phyloP scores from a whole-genome alignment of 2,329 filamentous ascomycete genomes.

The Graphilbum ipis-grandicollis region DNA sequence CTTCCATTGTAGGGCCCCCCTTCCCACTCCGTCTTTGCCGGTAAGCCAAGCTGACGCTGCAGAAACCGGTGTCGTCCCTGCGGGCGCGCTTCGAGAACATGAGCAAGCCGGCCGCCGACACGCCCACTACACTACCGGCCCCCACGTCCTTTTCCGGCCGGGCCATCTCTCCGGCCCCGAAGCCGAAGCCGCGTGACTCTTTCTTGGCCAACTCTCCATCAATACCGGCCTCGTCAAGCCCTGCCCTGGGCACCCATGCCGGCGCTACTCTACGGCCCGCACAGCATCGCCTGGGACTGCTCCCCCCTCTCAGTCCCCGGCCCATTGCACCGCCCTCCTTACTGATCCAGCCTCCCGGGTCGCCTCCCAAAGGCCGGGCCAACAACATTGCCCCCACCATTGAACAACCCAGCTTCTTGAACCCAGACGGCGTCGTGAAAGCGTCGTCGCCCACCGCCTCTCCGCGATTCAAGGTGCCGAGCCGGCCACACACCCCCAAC shows the following conservation, averaged over 20 bases:
- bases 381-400: conserved; percentile 15
- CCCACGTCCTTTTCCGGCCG: conserved; percentile 12
- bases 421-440: conserved; percentile 25
- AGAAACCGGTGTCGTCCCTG: conserved; percentile 72
- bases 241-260: too few species aligned
- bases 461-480: conserved; percentile 32
- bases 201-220: too few species aligned
- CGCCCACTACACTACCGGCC: neutral
- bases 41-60: too few species aligned
- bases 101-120: conserved; percentile 27
- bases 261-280: too few species aligned
- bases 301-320: conserved; percentile 27
- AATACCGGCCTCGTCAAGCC: neutral
- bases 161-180: conserved; percentile 19
- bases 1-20: conserved; percentile 43
- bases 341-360: conserved; percentile 51
- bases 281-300: conserved; percentile 27
- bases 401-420: conserved; percentile 28
- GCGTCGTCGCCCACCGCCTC: conserved; percentile 23
- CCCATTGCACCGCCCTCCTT: conserved; percentile 43
- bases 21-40: conserved; percentile 2
- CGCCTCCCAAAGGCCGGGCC: conserved; percentile 37
- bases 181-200: conserved; percentile 19
- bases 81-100: conserved; percentile 71
- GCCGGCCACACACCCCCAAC: conserved; percentile 34